Evolutionary conservation across 2,329 filamentous ascomycete species (phyloP).

Genomic region (Blastomyces parvus): DNA sequence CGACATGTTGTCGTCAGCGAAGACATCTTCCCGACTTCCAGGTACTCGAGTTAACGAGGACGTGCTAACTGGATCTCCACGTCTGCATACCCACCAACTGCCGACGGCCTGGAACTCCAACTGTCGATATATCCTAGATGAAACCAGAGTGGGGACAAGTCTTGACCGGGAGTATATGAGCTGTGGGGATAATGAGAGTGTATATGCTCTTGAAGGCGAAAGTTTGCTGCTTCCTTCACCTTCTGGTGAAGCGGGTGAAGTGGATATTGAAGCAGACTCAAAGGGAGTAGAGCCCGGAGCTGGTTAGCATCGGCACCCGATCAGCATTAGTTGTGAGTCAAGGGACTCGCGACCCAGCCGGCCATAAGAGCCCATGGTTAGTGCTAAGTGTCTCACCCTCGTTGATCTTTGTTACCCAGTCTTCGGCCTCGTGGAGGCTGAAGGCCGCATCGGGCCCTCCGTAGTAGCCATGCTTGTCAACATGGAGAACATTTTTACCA

Average conservation of each 20-base stretch:
- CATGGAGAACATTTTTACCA: slow-evolving; percentile 79
- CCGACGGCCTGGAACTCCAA: slow-evolving; percentile 90
- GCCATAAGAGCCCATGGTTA: slow-evolving; percentile 1
- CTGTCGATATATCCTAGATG: slow-evolving; percentile 77
- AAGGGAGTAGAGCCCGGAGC: slow-evolving; percentile 29
- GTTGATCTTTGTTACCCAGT: slow-evolving; percentile 52
- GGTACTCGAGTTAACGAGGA: slow-evolving; percentile 60
- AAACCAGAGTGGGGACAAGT: slow-evolving; percentile 71
- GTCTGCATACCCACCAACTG: slow-evolving; percentile 69
- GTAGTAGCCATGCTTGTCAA: slow-evolving; percentile 83
- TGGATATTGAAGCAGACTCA: slow-evolving; percentile 30
- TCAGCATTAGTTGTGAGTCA: slow-evolving; percentile 19
- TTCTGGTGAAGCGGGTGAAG: slow-evolving; percentile 16
- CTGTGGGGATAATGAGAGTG: slow-evolving; percentile 72
- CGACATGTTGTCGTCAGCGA: slow-evolving; percentile 65
- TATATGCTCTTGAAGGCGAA: slow-evolving; percentile 62
- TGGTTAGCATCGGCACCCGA: slow-evolving; percentile 17
- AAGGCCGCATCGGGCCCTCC: slow-evolving; percentile 78
- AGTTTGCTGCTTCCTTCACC: slow-evolving; percentile 17
- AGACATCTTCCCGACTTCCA: slow-evolving; percentile 84
- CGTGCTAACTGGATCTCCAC: slow-evolving; percentile 17
- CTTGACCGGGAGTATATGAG: slow-evolving; percentile 75
- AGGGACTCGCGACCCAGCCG: slow-evolving; percentile 10
- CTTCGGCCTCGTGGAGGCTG: slow-evolving; percentile 68
- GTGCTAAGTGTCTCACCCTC: slow-evolving; percentile 25